Conservation (phyloP, 2,329 filamentous ascomycete genomes). For the Alternaria angustiovoidea region DNA sequence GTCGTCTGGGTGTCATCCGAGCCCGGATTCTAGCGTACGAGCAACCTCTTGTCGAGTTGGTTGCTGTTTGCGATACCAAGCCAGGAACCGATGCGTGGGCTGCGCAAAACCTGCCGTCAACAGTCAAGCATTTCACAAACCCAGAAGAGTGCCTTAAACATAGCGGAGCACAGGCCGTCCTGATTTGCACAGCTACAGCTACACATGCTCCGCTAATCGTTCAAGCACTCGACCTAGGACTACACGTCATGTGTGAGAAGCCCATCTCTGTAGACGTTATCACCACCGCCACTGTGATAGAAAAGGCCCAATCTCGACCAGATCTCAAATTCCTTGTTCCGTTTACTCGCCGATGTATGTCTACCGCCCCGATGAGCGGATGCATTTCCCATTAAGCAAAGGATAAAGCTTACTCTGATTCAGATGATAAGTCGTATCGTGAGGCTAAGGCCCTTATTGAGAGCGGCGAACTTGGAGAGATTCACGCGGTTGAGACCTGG, state of each 20-base stretch:
- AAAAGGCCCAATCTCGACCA: slow-evolving; percentile 3
- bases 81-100: too few relatives aligned
- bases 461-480: slow-evolving; percentile 6
- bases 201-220: not conserved
- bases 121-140: not conserved
- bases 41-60: not conserved
- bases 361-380: not conserved
- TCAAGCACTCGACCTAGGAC: slow-evolving; percentile 1
- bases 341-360: not conserved
- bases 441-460: slow-evolving; percentile 9
- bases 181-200: too few relatives aligned
- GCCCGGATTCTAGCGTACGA: not conserved
- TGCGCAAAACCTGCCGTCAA: too few relatives aligned
- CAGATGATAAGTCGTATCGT: slow-evolving; percentile 9
- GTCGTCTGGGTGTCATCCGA: not conserved
- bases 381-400: not conserved
- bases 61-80: too few relatives aligned
- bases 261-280: slow-evolving; percentile 12
- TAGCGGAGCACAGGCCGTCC: too few relatives aligned
- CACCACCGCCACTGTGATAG: slow-evolving; percentile 5
- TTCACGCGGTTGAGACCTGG: slow-evolving; percentile 11
- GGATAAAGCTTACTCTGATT: not conserved
- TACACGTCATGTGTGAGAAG: slow-evolving; percentile 20
- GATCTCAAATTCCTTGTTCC: slow-evolving; percentile 13
- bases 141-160: too few relatives aligned